These are phyloP conservation scores for Trichoderma parareesei DNA, from an alignment of 495 filamentous ascomycete species.

Conservation along the genomic window DNA sequence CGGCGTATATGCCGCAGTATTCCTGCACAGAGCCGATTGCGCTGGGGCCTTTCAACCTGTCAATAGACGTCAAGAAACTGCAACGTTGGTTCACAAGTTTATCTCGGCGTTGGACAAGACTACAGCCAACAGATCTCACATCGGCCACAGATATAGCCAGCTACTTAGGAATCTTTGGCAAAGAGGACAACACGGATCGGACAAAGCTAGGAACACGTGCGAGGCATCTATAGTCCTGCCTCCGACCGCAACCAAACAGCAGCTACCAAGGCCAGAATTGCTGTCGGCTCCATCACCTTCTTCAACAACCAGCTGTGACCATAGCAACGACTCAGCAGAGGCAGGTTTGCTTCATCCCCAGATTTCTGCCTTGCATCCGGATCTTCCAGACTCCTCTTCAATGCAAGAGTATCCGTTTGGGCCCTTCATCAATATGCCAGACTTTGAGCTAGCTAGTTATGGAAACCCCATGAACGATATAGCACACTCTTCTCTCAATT, in stretches of 20 bases:
- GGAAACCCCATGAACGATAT: background rate
- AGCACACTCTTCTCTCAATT: background rate
- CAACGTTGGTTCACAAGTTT: background rate
- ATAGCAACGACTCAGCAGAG: too few species aligned
- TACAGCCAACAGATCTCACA: background rate
- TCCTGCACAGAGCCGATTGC: slow-evolving; percentile 3
- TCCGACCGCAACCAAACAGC: background rate
- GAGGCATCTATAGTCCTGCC: background rate
- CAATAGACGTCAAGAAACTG: background rate
- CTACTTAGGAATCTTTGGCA: background rate
- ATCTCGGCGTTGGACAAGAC: background rate
- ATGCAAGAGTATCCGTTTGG: background rate
- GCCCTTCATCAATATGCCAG: background rate
- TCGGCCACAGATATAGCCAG: background rate
- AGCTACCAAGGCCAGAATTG: background rate
- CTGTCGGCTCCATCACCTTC: too few species aligned
- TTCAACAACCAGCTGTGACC: too few species aligned
- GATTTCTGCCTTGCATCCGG: background rate
- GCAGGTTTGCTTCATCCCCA: background rate
- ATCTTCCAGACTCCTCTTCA: background rate
- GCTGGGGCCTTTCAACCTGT: background rate
- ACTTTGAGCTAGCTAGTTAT: background rate
- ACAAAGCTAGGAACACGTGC: background rate
- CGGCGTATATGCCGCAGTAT: slow-evolving; percentile 5
- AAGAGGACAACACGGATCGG: background rate